These are phyloP conservation scores for Zalaria obscura DNA, from an alignment of 2,329 filamentous ascomycete genomes.

Conservation along the genomic window DNA sequence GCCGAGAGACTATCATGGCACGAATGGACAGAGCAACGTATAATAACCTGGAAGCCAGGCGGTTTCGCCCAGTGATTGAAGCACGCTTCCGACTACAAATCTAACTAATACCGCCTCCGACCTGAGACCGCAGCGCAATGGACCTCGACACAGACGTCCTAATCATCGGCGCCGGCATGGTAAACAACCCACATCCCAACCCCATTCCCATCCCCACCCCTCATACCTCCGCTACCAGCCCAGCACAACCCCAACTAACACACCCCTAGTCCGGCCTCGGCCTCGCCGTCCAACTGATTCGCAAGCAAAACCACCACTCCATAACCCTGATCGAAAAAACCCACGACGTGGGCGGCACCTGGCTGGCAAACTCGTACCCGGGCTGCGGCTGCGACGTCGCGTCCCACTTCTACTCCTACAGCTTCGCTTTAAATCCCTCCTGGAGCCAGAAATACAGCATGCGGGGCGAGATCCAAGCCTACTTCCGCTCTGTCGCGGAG, in stretches of 20 bases:
- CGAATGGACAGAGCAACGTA: too few species aligned
- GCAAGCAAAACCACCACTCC: conserved; percentile 21
- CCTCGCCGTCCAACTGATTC: conserved; percentile 31
- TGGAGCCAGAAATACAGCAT: conserved; percentile 12
- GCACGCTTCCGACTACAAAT: too few species aligned
- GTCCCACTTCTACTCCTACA: conserved; percentile 18
- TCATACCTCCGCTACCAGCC: too few species aligned
- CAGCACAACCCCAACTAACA: too few species aligned
- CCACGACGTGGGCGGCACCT: conserved; percentile 22
- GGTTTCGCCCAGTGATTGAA: too few species aligned
- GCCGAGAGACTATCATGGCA: too few species aligned
- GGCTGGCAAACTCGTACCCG: conserved; percentile 21
- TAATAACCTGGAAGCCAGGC: too few species aligned
- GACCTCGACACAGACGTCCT: conserved; percentile 28
- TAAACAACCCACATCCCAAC: too few species aligned
- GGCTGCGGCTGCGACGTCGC: conserved; percentile 14
- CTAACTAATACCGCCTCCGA: too few species aligned
- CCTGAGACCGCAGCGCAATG: too few species aligned
- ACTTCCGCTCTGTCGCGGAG: conserved; percentile 10
- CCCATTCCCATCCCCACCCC: too few species aligned
- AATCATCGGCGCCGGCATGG: conserved; percentile 36
- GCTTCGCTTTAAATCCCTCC: conserved; percentile 17
- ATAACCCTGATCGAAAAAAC: conserved; percentile 32
- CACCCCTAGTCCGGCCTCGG: conserved; percentile 22
- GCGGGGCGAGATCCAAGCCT: conserved; percentile 6